Percentiles rank a stretch among this genome's conserved stretches.
These are phyloP conservation scores for Acacia melanoxylon DNA, from an alignment of 306 rosid species.

Conservation along the genomic window DNA sequence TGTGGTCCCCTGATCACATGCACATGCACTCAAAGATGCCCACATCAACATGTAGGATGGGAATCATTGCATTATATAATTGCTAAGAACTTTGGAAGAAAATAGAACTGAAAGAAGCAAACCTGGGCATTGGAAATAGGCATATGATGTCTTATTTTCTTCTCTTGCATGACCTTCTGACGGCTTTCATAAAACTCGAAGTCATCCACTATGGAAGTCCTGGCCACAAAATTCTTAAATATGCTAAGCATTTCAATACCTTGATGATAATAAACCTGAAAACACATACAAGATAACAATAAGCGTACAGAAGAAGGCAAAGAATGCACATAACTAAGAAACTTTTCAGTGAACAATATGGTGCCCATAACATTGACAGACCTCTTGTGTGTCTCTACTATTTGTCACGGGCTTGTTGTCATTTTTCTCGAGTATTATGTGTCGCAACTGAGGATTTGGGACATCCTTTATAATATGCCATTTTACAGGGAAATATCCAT, in stretches of 20 bases:
- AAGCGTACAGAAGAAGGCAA: slow-evolving; percentile 1
- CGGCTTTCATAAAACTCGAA: slow-evolving; percentile 83
- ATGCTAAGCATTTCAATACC: slow-evolving; percentile 67
- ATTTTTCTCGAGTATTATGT: slow-evolving; percentile 75
- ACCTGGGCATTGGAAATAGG: slow-evolving; percentile 52
- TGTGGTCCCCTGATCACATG: slow-evolving; percentile 39
- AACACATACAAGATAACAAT: slow-evolving; percentile 21
- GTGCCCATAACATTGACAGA: slow-evolving; percentile 16
- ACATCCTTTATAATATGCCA: slow-evolving; percentile 84
- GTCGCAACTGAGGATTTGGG: slow-evolving; percentile 79
- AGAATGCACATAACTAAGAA: not conserved
- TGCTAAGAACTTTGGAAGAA: slow-evolving; percentile 24
- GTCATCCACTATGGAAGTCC: slow-evolving; percentile 75
- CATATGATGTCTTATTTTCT: slow-evolving; percentile 53
- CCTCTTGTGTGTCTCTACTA: slow-evolving; percentile 95
- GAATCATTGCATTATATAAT: slow-evolving; percentile 16
- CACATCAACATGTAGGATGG: not conserved
- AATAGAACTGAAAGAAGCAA: slow-evolving; percentile 8
- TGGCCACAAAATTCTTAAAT: slow-evolving; percentile 53
- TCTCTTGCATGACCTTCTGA: slow-evolving; percentile 70
- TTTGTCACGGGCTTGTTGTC: slow-evolving; percentile 86
- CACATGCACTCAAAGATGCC: slow-evolving; percentile 31
- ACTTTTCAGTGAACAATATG: not conserved
- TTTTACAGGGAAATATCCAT: slow-evolving; percentile 80
- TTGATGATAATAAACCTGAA: slow-evolving; percentile 62